These are phyloP conservation scores for Rhodotorula paludigena DNA, from an alignment of 768 basidiomycete species.

Conservation along the genomic window DNA sequence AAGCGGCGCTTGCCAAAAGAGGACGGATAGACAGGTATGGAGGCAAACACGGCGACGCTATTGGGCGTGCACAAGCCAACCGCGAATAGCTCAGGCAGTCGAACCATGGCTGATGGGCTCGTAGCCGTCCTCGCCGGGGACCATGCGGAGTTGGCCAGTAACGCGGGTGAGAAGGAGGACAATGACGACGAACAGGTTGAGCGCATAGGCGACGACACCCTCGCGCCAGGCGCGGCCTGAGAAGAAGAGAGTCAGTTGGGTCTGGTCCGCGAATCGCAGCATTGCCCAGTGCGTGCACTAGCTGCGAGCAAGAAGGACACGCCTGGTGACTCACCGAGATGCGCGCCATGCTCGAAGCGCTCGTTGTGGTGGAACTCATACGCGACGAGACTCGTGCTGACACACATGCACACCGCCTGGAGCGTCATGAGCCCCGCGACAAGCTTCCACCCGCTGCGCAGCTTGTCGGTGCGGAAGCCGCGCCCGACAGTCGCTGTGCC, in stretches of 20 bases:
- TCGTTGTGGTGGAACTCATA: constrained; percentile 7
- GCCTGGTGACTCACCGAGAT: constrained; percentile 11
- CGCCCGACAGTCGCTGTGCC: constrained; percentile 9
- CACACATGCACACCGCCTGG: background rate
- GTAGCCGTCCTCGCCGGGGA: constrained; percentile 26
- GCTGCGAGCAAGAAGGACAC: no score
- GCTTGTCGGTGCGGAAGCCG: constrained; percentile 22
- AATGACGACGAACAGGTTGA: constrained; percentile 3
- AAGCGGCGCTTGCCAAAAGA: no score
- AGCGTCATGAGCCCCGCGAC: constrained; percentile 12
- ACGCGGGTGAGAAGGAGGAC: constrained; percentile 14
- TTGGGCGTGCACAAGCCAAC: no score
- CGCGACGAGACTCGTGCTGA: constrained; percentile 6
- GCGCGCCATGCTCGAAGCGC: constrained; percentile 1
- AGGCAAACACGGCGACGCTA: no score
- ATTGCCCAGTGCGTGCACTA: no score
- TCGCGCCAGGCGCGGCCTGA: constrained; percentile 9
- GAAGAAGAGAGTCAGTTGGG: background rate
- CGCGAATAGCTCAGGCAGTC: no score
- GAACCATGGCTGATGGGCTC: constrained; percentile 3
- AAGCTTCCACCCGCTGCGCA: constrained; percentile 25
- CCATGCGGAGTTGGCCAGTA: constrained; percentile 16
- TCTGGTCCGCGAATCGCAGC: no score
- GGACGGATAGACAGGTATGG: no score
- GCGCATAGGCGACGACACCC: constrained; percentile 6